Evolutionary conservation across 176 grass and related monocot genomes (phyloP).

Genomic region (Aechmea fasciata): DNA sequence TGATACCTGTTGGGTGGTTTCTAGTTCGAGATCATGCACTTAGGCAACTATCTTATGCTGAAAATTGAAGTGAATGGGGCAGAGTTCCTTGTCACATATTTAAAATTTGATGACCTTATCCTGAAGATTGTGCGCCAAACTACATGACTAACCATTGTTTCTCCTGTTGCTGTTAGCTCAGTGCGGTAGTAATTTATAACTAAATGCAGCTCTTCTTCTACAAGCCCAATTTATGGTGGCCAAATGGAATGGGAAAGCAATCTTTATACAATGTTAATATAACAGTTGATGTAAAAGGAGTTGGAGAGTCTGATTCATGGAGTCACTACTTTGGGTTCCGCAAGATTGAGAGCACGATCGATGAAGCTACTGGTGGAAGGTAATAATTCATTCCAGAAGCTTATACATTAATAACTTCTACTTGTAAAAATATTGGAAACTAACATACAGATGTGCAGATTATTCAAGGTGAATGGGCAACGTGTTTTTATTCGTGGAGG

Average conservation of each 20-base stretch:
- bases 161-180: neutral
- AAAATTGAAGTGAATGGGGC: too few relatives aligned
- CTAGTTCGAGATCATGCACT: too few relatives aligned
- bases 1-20: too few relatives aligned
- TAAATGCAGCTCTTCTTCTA: constrained; percentile 81
- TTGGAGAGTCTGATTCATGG: constrained; percentile 89
- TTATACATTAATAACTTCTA: neutral
- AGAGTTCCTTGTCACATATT: too few relatives aligned
- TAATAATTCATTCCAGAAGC: constrained; percentile 14
- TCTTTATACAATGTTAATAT: constrained; percentile 76
- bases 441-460: constrained; percentile 34
- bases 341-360: constrained; percentile 79
- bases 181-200: constrained; percentile 5
- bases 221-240: constrained; percentile 97
- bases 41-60: too few relatives aligned
- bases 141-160: neutral
- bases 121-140: neutral
- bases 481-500: constrained; percentile 90
- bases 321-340: constrained; percentile 71
- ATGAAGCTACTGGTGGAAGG: constrained; percentile 82
- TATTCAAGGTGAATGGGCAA: constrained; percentile 91
- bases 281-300: constrained; percentile 70
- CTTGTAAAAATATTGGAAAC: neutral
- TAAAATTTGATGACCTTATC: neutral
- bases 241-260: constrained; percentile 93